Base-by-base conservation (phyloP, 2,329 filamentous ascomycete genomes). In the Hymenoscyphus albidus region DNA sequence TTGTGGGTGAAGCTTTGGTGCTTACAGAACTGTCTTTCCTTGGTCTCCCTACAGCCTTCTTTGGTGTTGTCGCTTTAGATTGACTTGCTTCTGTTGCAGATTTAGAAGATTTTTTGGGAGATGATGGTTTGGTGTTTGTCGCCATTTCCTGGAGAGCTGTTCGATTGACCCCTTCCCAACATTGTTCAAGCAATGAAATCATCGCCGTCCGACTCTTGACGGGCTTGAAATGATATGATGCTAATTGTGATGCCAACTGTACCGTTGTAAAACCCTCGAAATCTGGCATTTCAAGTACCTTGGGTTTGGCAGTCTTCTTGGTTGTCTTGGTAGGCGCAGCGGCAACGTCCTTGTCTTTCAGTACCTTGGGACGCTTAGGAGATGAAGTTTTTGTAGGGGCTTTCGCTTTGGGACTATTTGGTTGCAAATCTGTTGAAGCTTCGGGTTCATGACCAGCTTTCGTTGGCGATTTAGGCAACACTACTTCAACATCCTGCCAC, bases 211-310 rank as follows among this genome's bases (percentile, higher is more conserved):
- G 82, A 63, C 80, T 85, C 73, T 88, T 91, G 38, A 93, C 79
- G 0, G 87, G 79, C 73, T 93, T 93, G 76, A 93, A 93, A 0
- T 88, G 89, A 71, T 87, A 92, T 0, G 80, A 79, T 5, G 82
- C 78, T 56, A 93, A 78, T 71, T 89, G 82, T 63, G 81, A 84
- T 2, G 85, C 78, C 16, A 93, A 78, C 64, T 90, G 84, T 9
- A 80, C 77, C 66, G 89, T 87, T 2, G 87, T 87, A 65, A 85
- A 87, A 0, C 83, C 76, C 51, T 83, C 81, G 66, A 84, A 93
- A 12, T 84, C 82, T 1, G 89, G 89, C 65, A 65, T 71, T 62
- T 59, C 35, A n/a, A 27, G 22, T 51, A 58, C n/a, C 65, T 59
- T 58, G 10, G 35, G 39, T 18, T 65, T 44, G 42, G 54, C 14